Percentiles rank a stretch among this genome's conserved stretches.
Evolutionary conservation across 2,329 filamentous ascomycete species (phyloP).

Genomic region (Neocatenulostroma microsporum): DNA sequence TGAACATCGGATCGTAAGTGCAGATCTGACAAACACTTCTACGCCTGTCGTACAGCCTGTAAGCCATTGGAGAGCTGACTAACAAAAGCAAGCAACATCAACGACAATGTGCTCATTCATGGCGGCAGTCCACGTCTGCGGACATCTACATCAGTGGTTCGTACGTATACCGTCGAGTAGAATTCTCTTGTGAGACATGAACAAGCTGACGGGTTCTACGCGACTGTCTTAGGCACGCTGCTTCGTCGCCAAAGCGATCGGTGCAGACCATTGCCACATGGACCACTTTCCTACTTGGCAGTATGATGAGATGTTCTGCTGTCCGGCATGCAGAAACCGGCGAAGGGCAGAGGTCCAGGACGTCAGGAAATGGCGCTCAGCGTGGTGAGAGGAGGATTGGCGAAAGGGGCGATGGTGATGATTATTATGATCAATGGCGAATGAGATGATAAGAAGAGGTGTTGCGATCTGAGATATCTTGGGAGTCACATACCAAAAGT

Average conservation of each 20-base stretch:
- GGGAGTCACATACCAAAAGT: too few species aligned
- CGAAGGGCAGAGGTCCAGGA: background rate
- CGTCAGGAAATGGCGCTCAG: background rate
- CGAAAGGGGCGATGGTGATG: background rate
- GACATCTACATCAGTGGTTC: slow-evolving; percentile 11
- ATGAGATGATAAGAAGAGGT: too few species aligned
- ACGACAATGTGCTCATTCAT: slow-evolving; percentile 15
- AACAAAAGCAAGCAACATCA: background rate
- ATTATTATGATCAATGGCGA: too few species aligned
- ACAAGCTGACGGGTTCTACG: too few species aligned
- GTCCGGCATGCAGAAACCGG: slow-evolving; percentile 9
- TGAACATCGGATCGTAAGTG: too few species aligned
- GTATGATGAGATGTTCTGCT: slow-evolving; percentile 10
- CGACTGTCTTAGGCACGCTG: too few species aligned
- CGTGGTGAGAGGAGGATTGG: background rate
- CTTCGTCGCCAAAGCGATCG: slow-evolving; percentile 9
- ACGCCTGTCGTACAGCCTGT: background rate
- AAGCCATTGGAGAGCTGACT: too few species aligned
- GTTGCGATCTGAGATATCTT: too few species aligned
- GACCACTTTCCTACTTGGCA: slow-evolving; percentile 8
- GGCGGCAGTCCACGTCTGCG: slow-evolving; percentile 13
- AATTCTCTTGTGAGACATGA: too few species aligned
- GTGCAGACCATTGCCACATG: slow-evolving; percentile 6
- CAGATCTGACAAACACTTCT: background rate
- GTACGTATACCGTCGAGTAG: too few species aligned